Evolutionary conservation across 2,329 filamentous ascomycete species (phyloP), one percentile per base, ranked within the genome.

Genomic region (Graphiopsis chlorocephala): DNA sequence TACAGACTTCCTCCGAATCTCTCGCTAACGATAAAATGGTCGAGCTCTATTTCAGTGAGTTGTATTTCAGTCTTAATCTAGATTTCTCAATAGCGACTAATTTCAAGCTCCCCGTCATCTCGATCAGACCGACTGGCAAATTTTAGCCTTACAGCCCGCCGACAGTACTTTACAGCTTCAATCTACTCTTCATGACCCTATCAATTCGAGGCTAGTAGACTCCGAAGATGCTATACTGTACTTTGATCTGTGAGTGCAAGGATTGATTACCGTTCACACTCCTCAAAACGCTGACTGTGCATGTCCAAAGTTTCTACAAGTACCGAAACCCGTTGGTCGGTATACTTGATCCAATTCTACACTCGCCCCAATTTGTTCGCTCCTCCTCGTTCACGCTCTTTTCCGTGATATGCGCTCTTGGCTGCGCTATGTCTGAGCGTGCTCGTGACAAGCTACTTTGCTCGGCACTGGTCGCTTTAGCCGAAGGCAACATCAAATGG

Each of bases 371-470:
- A 14, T 55, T 55, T 26, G 60, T 62, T 17, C 60, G 60, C 35
- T 62, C 60, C 10, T 23, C 31, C 10, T 62, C 60, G 3, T 62
- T 62, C 33, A 62, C 60, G 8, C 48, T 62, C 1, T 62, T 62
- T 33, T 62, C 60, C 8, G 60, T 62, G 15, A 62, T 62, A 25
- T 62, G 60, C 12, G 60, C 60, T n/a, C 28, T 62, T 5, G 60
- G 60, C 17, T 62, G 60, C 15, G 60, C 60, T 17, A 62, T 62
- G 60, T 62, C 60, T 17, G 60, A 62, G 11, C 60, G 60, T 17
- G 60, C 60, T 20, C 48, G 60, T 6, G 60, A 62, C 60, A 62
- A 62, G 25, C 20, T 62, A 35, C 48, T 62, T 11, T 62, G 60
- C 25, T 55, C 60, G 11, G 60, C 60, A 12, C 17, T 62, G 26